Conservation (phyloP, 2,329 filamentous ascomycete species). For the Aspergillus brasiliensis region DNA sequence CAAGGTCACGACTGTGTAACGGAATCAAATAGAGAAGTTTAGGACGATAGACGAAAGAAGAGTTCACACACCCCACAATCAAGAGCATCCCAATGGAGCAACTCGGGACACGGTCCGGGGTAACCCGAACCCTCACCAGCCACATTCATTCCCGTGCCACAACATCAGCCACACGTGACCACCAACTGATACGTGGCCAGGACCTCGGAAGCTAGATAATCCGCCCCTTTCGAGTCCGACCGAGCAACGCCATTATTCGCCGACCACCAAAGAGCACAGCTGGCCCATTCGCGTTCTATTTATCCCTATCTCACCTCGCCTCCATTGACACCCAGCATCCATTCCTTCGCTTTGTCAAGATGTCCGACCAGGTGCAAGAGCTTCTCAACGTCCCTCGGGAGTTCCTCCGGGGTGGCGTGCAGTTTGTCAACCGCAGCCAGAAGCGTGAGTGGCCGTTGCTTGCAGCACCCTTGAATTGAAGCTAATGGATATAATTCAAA, state of each 20-base stretch:
- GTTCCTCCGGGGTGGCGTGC: slow-evolving; percentile 25
- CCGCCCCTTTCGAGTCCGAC: background rate
- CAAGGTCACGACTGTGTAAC: too few species aligned
- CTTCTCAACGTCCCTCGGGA: slow-evolving; percentile 27
- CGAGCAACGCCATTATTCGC: slow-evolving; percentile 1
- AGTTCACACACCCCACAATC: too few species aligned
- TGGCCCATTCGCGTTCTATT: slow-evolving; percentile 6
- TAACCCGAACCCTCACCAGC: background rate
- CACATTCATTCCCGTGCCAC: background rate
- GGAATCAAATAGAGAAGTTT: too few species aligned
- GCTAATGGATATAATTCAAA: slow-evolving; percentile 11
- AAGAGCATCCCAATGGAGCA: background rate
- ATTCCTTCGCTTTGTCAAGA: slow-evolving; percentile 11
- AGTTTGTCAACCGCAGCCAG: slow-evolving; percentile 26
- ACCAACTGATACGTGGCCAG: slow-evolving; percentile 6
- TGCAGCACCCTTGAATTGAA: background rate
- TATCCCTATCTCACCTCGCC: background rate
- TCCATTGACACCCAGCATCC: background rate
- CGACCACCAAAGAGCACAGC: slow-evolving; percentile 7
- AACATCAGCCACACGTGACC: background rate
- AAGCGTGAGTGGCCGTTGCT: slow-evolving; percentile 21
- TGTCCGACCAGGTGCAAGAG: slow-evolving; percentile 28
- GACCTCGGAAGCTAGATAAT: background rate
- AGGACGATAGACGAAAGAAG: too few species aligned
- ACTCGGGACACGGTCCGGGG: background rate